These are phyloP conservation scores for Millerozyma acaciae DNA, from an alignment of 805 yeast genomes.

Conservation along the genomic window DNA sequence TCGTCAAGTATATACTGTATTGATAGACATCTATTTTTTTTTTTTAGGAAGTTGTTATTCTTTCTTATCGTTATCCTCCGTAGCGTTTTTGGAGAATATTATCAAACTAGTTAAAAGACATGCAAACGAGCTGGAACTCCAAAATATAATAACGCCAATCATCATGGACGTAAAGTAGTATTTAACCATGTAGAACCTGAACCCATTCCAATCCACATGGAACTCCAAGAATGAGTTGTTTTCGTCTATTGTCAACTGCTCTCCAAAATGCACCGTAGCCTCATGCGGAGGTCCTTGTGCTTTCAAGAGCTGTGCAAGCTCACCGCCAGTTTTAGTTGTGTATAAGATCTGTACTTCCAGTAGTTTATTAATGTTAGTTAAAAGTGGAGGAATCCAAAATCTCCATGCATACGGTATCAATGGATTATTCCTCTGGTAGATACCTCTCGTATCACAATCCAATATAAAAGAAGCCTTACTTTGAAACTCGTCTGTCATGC, in stretches of 20 bases:
- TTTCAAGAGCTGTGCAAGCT: not conserved
- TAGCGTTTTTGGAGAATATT: slow-evolving; percentile 15
- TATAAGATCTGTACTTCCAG: slow-evolving; percentile 7
- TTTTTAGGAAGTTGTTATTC: no score
- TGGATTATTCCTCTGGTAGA: slow-evolving; percentile 27
- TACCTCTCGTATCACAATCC: slow-evolving; percentile 29
- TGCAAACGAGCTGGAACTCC: slow-evolving; percentile 29
- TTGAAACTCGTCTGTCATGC: slow-evolving; percentile 11
- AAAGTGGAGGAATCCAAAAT: slow-evolving; percentile 34
- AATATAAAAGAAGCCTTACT: slow-evolving; percentile 5
- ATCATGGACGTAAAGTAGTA: slow-evolving; percentile 29
- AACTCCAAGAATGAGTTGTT: slow-evolving; percentile 15
- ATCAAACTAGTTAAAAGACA: slow-evolving; percentile 24
- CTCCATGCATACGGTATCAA: slow-evolving; percentile 34
- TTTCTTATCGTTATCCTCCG: slow-evolving; percentile 1
- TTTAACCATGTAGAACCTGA: slow-evolving; percentile 37
- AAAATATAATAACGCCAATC: slow-evolving; percentile 35
- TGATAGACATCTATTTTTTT: no score
- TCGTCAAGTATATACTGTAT: not conserved
- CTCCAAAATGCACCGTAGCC: not conserved
- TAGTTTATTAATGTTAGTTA: slow-evolving; percentile 14
- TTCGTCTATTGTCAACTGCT: slow-evolving; percentile 14
- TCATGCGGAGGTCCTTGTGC: not conserved
- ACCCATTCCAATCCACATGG: slow-evolving; percentile 38
- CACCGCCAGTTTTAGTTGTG: not conserved